Evolutionary conservation across 805 yeast species (phyloP).

Genomic region (Saccharomycopsis fodiens): DNA sequence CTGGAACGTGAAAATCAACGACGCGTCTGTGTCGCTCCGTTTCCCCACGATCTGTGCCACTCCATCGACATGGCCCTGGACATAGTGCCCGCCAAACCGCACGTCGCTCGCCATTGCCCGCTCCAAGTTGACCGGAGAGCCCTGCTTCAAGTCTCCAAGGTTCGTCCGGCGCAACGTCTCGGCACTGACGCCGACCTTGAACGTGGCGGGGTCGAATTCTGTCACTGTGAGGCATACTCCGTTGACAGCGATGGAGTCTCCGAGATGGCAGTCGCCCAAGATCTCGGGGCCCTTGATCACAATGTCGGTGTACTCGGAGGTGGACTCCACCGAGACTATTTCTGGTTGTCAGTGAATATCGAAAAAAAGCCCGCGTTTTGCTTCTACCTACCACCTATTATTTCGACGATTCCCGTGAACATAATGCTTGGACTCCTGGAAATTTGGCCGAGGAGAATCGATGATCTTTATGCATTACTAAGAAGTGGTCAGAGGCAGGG

Average conservation of each 20-base stretch:
- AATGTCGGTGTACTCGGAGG: neutral
- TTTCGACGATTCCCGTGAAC: slow-evolving; percentile 1
- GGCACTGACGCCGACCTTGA: slow-evolving; percentile 89
- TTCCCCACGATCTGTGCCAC: slow-evolving; percentile 55
- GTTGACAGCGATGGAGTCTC: slow-evolving; percentile 87
- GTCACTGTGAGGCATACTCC: slow-evolving; percentile 93
- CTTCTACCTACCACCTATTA: neutral
- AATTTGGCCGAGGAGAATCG: too few species aligned
- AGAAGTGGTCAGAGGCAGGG: neutral
- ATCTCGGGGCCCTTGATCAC: slow-evolving; percentile 56
- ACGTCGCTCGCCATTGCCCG: slow-evolving; percentile 75
- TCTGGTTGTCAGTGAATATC: neutral
- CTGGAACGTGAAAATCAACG: slow-evolving; percentile 68
- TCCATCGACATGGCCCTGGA: slow-evolving; percentile 96
- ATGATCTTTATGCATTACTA: too few species aligned
- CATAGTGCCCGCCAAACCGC: slow-evolving; percentile 94
- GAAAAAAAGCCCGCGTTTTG: neutral
- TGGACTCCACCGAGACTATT: neutral
- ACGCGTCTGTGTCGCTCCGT: slow-evolving; percentile 60
- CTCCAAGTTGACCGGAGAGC: slow-evolving; percentile 74
- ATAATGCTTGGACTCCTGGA: neutral
- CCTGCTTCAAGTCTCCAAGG: slow-evolving; percentile 51
- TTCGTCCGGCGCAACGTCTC: slow-evolving; percentile 84
- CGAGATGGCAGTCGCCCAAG: slow-evolving; percentile 76
- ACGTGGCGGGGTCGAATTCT: slow-evolving; percentile 49